phyloP scores from a whole-genome alignment of 2,329 filamentous ascomycete species.

The Ascochyta lentis region DNA sequence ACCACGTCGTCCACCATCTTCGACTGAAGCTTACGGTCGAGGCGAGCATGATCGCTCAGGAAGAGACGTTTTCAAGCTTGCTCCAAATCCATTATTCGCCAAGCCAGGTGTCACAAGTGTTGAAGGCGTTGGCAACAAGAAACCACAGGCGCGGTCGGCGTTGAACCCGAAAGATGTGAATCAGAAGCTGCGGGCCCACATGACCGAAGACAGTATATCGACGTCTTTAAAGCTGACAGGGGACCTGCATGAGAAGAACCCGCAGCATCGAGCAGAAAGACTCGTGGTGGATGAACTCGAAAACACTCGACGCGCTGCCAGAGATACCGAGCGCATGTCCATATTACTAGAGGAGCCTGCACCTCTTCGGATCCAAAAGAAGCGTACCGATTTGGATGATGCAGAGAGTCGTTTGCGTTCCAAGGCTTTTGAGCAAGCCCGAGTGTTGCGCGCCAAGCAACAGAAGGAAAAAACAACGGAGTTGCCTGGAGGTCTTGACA shows the following conservation, averaged over 20 bases:
- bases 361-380: neutral
- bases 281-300: neutral
- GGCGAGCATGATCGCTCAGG: neutral
- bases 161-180: neutral
- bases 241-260: neutral
- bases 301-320: neutral
- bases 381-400: too few relatives aligned
- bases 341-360: slow-evolving; percentile 1
- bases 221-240: neutral
- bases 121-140: neutral
- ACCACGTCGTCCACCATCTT: slow-evolving; percentile 1
- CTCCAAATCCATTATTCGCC: neutral
- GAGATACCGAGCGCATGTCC: neutral
- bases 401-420: neutral
- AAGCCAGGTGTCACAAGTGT: neutral
- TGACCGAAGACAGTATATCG: neutral
- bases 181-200: neutral
- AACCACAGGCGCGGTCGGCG: too few relatives aligned
- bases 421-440: slow-evolving; percentile 3
- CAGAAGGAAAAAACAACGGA: slow-evolving; percentile 3
- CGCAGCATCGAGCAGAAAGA: neutral
- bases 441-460: neutral
- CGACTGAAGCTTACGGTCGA: neutral
- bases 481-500: neutral
- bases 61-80: neutral